Evolutionary conservation across 2,329 filamentous ascomycete species (phyloP), one percentile per base, ranked within the genome.

Genomic region (Trichoderma citrinoviride): DNA sequence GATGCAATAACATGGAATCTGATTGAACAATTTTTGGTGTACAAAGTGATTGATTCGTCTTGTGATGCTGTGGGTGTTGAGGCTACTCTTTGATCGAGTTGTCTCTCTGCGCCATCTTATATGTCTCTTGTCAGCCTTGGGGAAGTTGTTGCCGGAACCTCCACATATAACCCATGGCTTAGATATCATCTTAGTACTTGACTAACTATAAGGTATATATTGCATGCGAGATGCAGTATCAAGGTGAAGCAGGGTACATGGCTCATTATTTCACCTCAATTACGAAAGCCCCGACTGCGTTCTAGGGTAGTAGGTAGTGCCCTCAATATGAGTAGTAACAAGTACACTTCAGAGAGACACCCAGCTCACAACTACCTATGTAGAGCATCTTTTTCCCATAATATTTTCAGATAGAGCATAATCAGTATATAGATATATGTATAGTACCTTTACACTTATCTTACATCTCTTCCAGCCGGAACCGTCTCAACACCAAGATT

Each of bases 361-460:
- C 50, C 21, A 10, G 1, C 21, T 25, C 19, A 14, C 10, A 37
- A 37, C 3, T 21, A 6, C 43, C 29, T 25, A 5, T 47, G 19
- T 21, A 41, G 21, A 7, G 7, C 46, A 43, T 23, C 17, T 3
- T 7, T 21, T 27, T 7, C 46, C 40, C 15, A n/a, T n/a, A n/a
- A n/a, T 49, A 3, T 23, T 44, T 44, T 29, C 25, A 52, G 58
- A 61, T 44, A 61, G 58, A 61, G 58, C 47, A 54, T 65, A 61
- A 44, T 23, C 44, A 65, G 41, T 54, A 54, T 57, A 54, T 37
- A 12, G 14, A 37, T 37, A 37, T 12, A 10, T 37, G 14, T 61
- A 47, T 53, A 33, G 46, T 44, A 52, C 37, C 23, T 54, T 65
- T 55, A 65, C 63, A 65, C 63, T 10, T 61, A 65, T 65, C 63